phyloP scores from a whole-genome alignment of 1,284 basidiomycete species.

The Tylopilus sp. region DNA sequence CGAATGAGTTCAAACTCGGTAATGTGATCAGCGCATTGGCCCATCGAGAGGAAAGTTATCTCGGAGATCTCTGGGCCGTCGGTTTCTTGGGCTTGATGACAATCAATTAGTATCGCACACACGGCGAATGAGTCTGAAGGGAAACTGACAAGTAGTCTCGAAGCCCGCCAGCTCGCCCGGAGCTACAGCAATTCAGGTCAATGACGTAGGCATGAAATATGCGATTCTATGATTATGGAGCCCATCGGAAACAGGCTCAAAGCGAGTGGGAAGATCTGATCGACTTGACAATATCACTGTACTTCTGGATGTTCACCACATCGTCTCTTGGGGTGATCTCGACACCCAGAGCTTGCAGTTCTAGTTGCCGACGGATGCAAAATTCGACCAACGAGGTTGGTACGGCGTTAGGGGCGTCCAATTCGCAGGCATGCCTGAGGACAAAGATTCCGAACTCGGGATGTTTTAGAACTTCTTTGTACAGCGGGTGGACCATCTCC shows the following conservation, averaged over 20 bases:
- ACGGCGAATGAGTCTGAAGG: no score
- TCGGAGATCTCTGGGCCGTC: no score
- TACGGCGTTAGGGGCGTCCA: not conserved
- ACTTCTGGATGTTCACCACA: not conserved
- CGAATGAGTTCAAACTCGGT: no score
- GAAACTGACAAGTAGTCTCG: no score
- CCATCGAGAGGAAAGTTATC: no score
- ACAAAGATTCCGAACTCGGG: not conserved
- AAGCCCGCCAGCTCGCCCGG: no score
- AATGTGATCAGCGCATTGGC: no score
- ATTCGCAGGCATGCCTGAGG: not conserved
- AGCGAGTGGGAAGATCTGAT: not conserved
- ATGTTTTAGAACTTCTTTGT: not conserved
- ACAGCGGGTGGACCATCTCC: not conserved
- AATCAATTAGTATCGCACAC: no score
- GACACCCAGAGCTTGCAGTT: not conserved
- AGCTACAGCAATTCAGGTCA: no score
- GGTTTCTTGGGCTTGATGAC: no score
- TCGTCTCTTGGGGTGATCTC: not conserved
- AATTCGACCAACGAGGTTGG: not conserved
- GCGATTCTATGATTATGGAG: no score
- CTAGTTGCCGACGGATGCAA: constrained; percentile 9
- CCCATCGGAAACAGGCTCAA: not conserved
- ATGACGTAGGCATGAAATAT: no score
- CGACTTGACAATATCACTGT: not conserved